Conservation (phyloP, 805 yeast genomes). For the Suhomyces sp. region DNA sequence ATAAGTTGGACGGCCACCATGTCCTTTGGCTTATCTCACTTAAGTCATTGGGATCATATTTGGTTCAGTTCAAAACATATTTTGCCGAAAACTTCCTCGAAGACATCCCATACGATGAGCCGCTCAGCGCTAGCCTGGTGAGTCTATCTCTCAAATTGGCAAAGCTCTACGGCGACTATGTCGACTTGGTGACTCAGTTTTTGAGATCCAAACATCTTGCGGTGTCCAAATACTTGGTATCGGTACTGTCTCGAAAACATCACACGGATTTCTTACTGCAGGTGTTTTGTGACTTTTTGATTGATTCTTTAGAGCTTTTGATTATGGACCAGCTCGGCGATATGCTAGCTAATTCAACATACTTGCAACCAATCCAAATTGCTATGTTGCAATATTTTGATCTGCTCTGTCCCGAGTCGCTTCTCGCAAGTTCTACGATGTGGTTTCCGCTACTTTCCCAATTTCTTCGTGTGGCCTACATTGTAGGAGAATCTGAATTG, state of each 20-base stretch:
- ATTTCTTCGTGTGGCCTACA: constrained; percentile 16
- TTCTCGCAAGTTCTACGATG: constrained; percentile 8
- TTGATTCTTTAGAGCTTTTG: constrained; percentile 13
- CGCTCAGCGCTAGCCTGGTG: background rate
- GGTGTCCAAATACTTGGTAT: constrained; percentile 3
- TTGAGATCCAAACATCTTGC: background rate
- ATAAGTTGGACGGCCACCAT: constrained; percentile 12
- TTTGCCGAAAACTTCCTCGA: background rate
- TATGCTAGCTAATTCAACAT: background rate
- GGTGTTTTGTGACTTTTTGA: constrained; percentile 2
- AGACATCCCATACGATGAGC: background rate
- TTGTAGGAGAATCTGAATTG: constrained; percentile 16
- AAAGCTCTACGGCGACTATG: constrained; percentile 9
- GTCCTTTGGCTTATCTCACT: constrained; percentile 20
- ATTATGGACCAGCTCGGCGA: constrained; percentile 5
- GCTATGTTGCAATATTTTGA: constrained; percentile 3
- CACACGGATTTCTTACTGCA: background rate
- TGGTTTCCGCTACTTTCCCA: constrained; percentile 15
- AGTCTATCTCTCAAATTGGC: constrained; percentile 8
- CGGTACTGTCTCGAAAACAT: background rate
- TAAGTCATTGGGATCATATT: constrained; percentile 4
- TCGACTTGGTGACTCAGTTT: constrained; percentile 2
- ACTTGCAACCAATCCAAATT: constrained; percentile 2
- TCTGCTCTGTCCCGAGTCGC: background rate
- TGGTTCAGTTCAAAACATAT: background rate